Evolutionary conservation across 805 yeast genomes (phyloP), one percentile per base, ranked within the genome.

Genomic region (Ogataea neopini): DNA sequence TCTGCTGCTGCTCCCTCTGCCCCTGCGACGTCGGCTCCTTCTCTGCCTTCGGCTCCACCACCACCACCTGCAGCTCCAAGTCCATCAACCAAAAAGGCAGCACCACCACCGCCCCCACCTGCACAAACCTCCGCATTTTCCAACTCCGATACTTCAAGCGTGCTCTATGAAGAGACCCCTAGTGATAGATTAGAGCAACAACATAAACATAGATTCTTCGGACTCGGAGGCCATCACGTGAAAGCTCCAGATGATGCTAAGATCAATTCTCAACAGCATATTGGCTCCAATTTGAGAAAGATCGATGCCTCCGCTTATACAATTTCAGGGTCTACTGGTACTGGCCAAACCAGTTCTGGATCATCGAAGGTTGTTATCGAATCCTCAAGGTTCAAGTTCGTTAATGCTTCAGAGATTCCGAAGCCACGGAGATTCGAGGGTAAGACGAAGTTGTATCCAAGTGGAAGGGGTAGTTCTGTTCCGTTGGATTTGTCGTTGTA

Each of bases 381-480:
- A 56, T 94, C 87, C 61, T 65, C 73, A n/a, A 71, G 91, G 57
- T 90, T 84, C 72, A 78, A 75, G 54, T 91, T 88, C 73, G 62
- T 71, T 3, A 87, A 87, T 62, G 75, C 77, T 14, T 67, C 70
- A 36, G 85, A 88, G 19, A 71, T 94, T 38, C 98, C 99, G 0
- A 81, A 81, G 56, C 98, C 99, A n/a, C 75, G 98, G 55, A 76
- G 78, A 42, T 89, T 86, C 60, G 81, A 78, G 44, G 86, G 83
- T 3, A 76, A 76, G 40, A 77, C 77, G 49, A 90, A 92, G 64
- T 71, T 90, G 54, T 94, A 94, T 69, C 97, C 98, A 14, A 88
- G 96, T 68, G 98, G 98, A 11, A 77, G 96, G 57, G 98, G 98
- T 3, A 80, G 90, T 23, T 87, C 96, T 28, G 94, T 91, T 30